These are phyloP conservation scores for Heimioporus sp. DNA, from an alignment of 768 basidiomycete genomes.

Conservation along the genomic window DNA sequence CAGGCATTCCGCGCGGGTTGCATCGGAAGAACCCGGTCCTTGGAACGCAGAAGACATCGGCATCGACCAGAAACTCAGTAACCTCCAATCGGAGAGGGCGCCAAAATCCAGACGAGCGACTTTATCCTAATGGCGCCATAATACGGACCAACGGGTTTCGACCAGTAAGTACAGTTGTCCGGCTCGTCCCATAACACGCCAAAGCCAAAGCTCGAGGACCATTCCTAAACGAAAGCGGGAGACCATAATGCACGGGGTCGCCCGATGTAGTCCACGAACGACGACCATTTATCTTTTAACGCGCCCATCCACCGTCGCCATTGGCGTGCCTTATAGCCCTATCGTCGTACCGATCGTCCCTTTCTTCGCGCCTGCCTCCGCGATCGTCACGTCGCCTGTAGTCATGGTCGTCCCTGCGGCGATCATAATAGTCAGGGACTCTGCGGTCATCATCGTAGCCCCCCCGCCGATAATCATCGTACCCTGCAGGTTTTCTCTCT, in stretches of 20 bases:
- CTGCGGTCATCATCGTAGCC: conserved; percentile 77
- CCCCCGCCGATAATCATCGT: conserved; percentile 86
- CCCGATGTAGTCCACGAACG: conserved; percentile 34
- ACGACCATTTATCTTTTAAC: conserved; percentile 50
- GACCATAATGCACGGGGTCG: conserved; percentile 33
- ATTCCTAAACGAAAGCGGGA: conserved; percentile 52
- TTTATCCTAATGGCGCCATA: conserved; percentile 31
- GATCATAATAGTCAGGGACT: conserved; percentile 84
- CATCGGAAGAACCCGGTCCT: conserved; percentile 13
- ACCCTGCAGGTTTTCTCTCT: conserved; percentile 88
- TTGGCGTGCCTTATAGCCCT: conserved; percentile 70
- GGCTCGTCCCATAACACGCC: conserved; percentile 36
- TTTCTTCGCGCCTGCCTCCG: conserved; percentile 79
- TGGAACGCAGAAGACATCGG: conserved; percentile 3
- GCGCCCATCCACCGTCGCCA: conserved; percentile 76
- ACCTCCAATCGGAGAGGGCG: conserved; percentile 16
- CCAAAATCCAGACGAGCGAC: conserved; percentile 28
- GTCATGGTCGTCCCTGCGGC: conserved; percentile 80
- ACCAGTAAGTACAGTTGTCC: conserved; percentile 40
- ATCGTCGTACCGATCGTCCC: conserved; percentile 79
- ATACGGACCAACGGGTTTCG: conserved; percentile 36
- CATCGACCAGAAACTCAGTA: conserved; percentile 20
- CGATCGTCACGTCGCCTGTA: conserved; percentile 58
- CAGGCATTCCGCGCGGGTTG: conserved; percentile 2
- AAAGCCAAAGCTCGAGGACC: conserved; percentile 38